Evolutionary conservation across 2,329 filamentous ascomycete species (phyloP).

Genomic region (Diaporthe sp.): DNA sequence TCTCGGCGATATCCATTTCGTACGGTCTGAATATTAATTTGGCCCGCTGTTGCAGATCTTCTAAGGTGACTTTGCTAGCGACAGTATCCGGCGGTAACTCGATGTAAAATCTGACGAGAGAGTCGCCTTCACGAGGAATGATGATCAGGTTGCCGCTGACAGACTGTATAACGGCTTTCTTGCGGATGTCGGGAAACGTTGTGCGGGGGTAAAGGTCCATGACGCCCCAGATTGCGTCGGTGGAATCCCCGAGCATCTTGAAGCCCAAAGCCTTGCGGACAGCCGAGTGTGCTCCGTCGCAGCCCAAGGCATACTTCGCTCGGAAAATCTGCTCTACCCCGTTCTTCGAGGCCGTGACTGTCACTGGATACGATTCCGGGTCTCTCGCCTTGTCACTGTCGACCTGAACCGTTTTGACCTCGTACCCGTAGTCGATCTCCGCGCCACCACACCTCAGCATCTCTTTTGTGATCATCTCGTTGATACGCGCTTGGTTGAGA

Average conservation of each 20-base stretch:
- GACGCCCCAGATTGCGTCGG: constrained; percentile 68
- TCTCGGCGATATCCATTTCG: constrained; percentile 64
- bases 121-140: constrained; percentile 71
- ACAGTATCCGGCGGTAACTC: constrained; percentile 64
- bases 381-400: constrained; percentile 55
- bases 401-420: constrained; percentile 63
- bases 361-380: constrained; percentile 56
- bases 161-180: constrained; percentile 67
- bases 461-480: constrained; percentile 64
- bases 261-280: constrained; percentile 64
- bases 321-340: constrained; percentile 55
- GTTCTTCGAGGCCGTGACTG: constrained; percentile 55
- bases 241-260: constrained; percentile 71
- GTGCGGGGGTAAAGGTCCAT: constrained; percentile 69
- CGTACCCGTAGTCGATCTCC: constrained; percentile 67
- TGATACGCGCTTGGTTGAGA: constrained; percentile 67
- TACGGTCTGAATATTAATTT: constrained; percentile 67
- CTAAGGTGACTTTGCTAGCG: constrained; percentile 64
- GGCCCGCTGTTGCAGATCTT: constrained; percentile 65
- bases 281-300: constrained; percentile 64
- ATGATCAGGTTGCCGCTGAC: constrained; percentile 68
- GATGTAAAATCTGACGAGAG: constrained; percentile 72
- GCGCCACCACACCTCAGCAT: constrained; percentile 54
- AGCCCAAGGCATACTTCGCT: constrained; percentile 64
- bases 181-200: constrained; percentile 73